Conservation (phyloP, 148 eudicot genomes). For the Spergularia marina region DNA sequence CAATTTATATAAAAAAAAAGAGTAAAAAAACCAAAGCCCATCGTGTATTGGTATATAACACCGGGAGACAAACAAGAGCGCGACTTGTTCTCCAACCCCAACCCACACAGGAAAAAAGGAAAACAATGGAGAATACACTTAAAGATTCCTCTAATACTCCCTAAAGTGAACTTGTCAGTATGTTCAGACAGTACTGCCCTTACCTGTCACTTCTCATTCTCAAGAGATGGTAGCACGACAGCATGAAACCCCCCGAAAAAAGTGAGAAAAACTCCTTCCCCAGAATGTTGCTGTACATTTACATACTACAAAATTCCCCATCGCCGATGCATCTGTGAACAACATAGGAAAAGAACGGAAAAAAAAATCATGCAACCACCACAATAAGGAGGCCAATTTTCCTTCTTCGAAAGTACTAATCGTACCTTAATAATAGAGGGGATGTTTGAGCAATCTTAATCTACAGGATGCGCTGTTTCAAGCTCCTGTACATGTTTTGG, state of each 20-base stretch:
- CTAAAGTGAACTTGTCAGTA: not conserved
- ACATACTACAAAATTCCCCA: conserved; percentile 11
- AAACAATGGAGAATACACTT: not conserved
- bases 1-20: no score
- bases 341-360: not conserved
- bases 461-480: not conserved
- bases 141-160: not conserved
- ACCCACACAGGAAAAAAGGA: not conserved
- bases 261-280: not conserved
- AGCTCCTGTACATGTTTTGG: conserved; percentile 28
- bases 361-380: not conserved
- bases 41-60: no score
- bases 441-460: conserved; percentile 23
- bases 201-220: conserved; percentile 6
- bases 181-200: not conserved
- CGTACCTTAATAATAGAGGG: conserved; percentile 26
- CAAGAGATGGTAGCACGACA: conserved; percentile 18
- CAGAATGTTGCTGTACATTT: conserved; percentile 18
- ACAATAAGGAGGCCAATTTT: not conserved
- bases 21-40: no score
- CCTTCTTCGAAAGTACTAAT: not conserved
- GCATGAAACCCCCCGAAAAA: conserved; percentile 13
- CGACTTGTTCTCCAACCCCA: no score
- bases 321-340: not conserved
- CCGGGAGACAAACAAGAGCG: no score